These are phyloP conservation scores for Rhizomucor miehei DNA, from an alignment of 371 early-diverging fungal genomes.

Conservation along the genomic window DNA sequence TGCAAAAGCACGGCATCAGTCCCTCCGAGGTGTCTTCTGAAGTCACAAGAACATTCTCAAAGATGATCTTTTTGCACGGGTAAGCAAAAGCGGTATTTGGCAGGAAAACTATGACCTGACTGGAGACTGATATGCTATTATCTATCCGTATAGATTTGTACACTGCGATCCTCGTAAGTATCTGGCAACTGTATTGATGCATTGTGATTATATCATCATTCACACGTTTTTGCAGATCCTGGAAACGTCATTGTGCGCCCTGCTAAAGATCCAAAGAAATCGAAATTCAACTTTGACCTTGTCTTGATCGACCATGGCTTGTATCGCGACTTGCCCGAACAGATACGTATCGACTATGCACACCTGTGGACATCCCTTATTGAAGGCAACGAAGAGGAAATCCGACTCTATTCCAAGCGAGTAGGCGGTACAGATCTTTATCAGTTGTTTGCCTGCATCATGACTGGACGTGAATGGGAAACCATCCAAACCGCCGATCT, in stretches of 20 bases:
- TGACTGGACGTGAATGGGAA: conserved; percentile 86
- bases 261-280: conserved; percentile 36
- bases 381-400: conserved; percentile 69
- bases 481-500: conserved; percentile 43
- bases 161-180: conserved; percentile 76
- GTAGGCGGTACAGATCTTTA: conserved; percentile 70
- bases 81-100: conserved; percentile 12
- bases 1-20: conserved; percentile 66
- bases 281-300: conserved; percentile 79
- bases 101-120: background rate
- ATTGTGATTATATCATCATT: no score
- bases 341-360: conserved; percentile 86
- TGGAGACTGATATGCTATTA: conserved; percentile 7
- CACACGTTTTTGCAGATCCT: conserved; percentile 58
- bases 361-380: conserved; percentile 85
- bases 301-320: conserved; percentile 93
- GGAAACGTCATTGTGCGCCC: conserved; percentile 76
- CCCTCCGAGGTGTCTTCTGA: conserved; percentile 73
- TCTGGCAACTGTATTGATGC: background rate
- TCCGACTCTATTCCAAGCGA: conserved; percentile 52
- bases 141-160: conserved; percentile 49
- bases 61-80: conserved; percentile 93
- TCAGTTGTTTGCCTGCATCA: conserved; percentile 78
- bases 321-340: conserved; percentile 73
- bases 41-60: conserved; percentile 73